Evolutionary conservation across 192 early-diverging fungal species (phyloP), one percentile per base, ranked within the genome.

Genomic region (Mortierella hygrophila): DNA sequence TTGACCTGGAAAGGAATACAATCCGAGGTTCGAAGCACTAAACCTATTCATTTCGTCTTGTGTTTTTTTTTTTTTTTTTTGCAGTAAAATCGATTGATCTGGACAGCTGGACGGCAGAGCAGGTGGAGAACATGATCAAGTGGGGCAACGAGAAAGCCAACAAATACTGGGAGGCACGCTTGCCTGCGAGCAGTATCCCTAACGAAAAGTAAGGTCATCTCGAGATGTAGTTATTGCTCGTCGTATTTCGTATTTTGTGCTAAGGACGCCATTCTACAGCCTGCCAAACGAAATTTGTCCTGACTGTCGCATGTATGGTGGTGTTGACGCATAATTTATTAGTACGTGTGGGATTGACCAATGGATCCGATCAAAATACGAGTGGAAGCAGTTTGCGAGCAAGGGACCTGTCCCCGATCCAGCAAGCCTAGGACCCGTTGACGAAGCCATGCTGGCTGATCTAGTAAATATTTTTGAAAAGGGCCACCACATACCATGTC

Each of bases 11-110:
- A 9, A 21, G 37, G 26, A 26, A 73, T 42, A 29, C 8, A 8
- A 68, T 13, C 20, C 32, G 38, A 37, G 47, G 37, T 23, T 63
- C 16, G 20, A 21, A 76, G n/a, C 69, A 41, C 35, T 42, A 15
- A 63, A 3, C 37, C 13, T 29, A 47, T 38, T 74, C 72, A 74
- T 32, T 55, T 47, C 38, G 13, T 5, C 42, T 57, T 74, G 16
- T 40, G 6, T 40, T 32, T 42, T 32, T 9, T 9, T 6, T 16
- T 6, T 49, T 0, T 18, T 0, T 35, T 40, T 35, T 55, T 4
- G 29, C 74, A 95, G 96, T 97, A 47, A 97, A 97, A 88, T 94
- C 93, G 35, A 93, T 95, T 10, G 96, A 97, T 89, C 88, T 97
- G 73, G 95, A 97, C 82, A 90, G 91, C 57, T 97, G 96, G 96